Base-by-base conservation (phyloP, 306 rosid genomes). In the Lathyrus oleraceus region DNA sequence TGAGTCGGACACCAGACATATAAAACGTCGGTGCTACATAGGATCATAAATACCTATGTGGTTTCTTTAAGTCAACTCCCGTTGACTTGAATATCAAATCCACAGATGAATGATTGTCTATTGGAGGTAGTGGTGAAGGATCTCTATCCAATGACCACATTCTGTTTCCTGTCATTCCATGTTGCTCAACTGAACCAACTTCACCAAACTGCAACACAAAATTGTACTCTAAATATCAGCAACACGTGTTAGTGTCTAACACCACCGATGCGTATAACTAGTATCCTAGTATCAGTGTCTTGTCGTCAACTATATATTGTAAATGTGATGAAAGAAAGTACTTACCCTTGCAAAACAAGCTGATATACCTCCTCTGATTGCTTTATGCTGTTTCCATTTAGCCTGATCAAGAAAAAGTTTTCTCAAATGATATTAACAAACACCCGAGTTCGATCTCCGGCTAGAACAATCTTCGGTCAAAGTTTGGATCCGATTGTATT, bases 301-400 rank as follows among this genome's bases (percentile, higher is more conserved):
- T 45, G 9, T 45, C 16, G 3, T 51, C 27, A 51, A 60, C 6
- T 16, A 27, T 27, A 6, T 27, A 21, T 38, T 63, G 23, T 76
- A 32, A 39, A 40, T 39, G 17, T 76, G 38, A 66, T 52, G 27
- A 21, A 40, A 40, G 44, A 8, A 57, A 57, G 12, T 27, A 81
- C 83, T 57, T 62, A 90, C 96, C 91, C 78, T 74, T 28, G 89
- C 89, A 66, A 87, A 82, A 78, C 83, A 84, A 39, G 85, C 82
- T 16, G 89, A 77, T 71, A 90, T 85, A 5, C 96, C 96, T 79
- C 96, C 96, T 77, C 88, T 85, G 74, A 87, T 84, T 66, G 87
- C 85, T 84, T 82, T 87, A 17, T 74, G 85, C 25, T 85, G 85
- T 77, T 87, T 87, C 84, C 85, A 47, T 30, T 80, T 79, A 52